phyloP scores from a whole-genome alignment of 208 protist genomes.

The Crithidia mellificae region DNA sequence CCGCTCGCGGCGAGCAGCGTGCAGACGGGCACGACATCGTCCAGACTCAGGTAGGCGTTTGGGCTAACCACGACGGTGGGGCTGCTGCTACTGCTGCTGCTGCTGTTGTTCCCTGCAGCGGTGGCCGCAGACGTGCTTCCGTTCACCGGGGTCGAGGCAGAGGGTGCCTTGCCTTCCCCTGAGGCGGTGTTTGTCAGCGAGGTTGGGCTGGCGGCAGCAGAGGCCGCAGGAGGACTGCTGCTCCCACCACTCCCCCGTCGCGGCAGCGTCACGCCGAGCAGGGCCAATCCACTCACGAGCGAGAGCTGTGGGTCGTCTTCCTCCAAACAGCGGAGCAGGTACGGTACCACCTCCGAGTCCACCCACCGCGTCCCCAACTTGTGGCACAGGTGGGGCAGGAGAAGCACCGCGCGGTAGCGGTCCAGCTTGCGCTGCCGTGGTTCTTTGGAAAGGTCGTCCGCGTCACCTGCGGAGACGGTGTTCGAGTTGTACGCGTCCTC shows the following conservation, averaged over 20 bases:
- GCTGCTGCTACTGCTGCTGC: not conserved
- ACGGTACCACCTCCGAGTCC: conserved; percentile 63
- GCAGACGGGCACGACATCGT: conserved; percentile 49
- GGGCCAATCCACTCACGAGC: conserved; percentile 51
- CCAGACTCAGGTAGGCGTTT: conserved; percentile 34
- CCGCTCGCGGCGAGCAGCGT: conserved; percentile 45
- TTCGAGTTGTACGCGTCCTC: conserved; percentile 13
- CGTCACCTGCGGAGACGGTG: conserved; percentile 38
- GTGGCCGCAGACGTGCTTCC: not conserved
- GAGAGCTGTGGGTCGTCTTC: conserved; percentile 75
- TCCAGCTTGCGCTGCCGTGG: conserved; percentile 45
- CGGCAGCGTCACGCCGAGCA: conserved; percentile 55
- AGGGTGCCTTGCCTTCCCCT: not conserved
- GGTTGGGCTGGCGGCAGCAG: conserved; percentile 11
- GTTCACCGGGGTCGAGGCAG: not conserved
- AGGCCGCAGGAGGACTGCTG: too few species aligned
- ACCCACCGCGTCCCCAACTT: conserved; percentile 59
- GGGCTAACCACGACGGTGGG: not conserved
- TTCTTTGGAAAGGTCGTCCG: conserved; percentile 49
- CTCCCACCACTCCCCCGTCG: too few species aligned
- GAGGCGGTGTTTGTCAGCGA: not conserved
- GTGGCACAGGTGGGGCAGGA: conserved; percentile 52
- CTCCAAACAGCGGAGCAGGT: conserved; percentile 72
- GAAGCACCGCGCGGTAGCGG: conserved; percentile 63
- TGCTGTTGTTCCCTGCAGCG: not conserved